phyloP scores from a whole-genome alignment of 257 asterid genomes.

The Leonotis leonurus region DNA sequence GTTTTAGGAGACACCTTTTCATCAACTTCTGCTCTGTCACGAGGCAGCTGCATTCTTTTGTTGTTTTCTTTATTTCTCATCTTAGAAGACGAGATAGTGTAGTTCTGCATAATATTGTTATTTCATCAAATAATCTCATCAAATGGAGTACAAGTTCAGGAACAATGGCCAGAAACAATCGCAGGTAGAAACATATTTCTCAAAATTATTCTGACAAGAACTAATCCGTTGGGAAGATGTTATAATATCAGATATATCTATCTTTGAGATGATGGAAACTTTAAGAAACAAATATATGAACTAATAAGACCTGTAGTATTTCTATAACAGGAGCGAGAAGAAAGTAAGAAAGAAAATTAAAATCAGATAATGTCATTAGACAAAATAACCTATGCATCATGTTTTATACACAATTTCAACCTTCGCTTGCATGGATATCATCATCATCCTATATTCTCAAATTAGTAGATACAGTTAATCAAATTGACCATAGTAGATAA shows the following conservation, averaged over 20 bases:
- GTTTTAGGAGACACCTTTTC: slow-evolving; percentile 47
- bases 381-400: not conserved
- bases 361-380: not conserved
- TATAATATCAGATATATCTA: not conserved
- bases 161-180: slow-evolving; percentile 7
- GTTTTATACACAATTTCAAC: not conserved
- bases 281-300: not conserved
- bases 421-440: not conserved
- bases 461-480: not conserved
- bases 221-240: not conserved
- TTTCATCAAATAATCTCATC: slow-evolving; percentile 13
- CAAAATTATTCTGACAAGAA: not conserved
- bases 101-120: slow-evolving; percentile 40
- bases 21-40: slow-evolving; percentile 36
- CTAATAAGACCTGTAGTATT: not conserved
- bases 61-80: slow-evolving; percentile 45
- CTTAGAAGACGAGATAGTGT: slow-evolving; percentile 48
- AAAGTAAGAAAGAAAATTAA: not conserved
- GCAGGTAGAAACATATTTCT: not conserved
- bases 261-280: not conserved
- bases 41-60: slow-evolving; percentile 37
- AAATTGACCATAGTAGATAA: not conserved
- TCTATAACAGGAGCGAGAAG: not conserved
- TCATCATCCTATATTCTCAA: not conserved
- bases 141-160: slow-evolving; percentile 1